Percentiles rank a stretch among this genome's conserved stretches.
Conservation (phyloP, 192 early-diverging fungal genomes). For the Backusella circina region DNA sequence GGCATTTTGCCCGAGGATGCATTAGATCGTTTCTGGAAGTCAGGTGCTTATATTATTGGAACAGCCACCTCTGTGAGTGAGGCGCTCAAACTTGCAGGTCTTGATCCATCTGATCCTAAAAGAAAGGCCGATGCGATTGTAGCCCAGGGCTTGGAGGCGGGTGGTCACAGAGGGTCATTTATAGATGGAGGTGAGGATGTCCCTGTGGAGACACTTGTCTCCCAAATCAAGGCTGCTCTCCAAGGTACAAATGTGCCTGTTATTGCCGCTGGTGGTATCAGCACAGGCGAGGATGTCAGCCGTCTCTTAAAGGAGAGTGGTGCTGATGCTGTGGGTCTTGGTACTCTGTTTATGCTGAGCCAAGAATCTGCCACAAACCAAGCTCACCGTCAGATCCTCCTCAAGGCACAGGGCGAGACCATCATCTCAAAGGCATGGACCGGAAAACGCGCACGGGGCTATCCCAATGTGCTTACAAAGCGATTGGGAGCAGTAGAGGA, state of each 20-base stretch:
- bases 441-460: constrained; percentile 21
- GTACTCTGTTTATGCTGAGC: constrained; percentile 30
- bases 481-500: not conserved
- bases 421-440: constrained; percentile 18
- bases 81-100: constrained; percentile 13
- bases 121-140: constrained; percentile 24
- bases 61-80: constrained; percentile 31
- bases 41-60: constrained; percentile 24
- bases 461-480: constrained; percentile 15
- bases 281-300: not conserved
- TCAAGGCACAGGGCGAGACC: constrained; percentile 6
- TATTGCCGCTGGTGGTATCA: constrained; percentile 29
- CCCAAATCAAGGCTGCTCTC: not conserved
- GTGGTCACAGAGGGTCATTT: constrained; percentile 29
- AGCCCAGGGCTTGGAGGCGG: constrained; percentile 30
- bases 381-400: constrained; percentile 5
- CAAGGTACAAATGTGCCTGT: constrained; percentile 1
- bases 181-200: not conserved
- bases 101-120: not conserved
- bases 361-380: constrained; percentile 6
- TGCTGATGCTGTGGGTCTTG: constrained; percentile 20
- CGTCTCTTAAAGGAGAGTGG: not conserved
- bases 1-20: constrained; percentile 17
- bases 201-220: not conserved
- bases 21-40: constrained; percentile 3